These are phyloP conservation scores for Leptodontidium sp. DNA, from an alignment of 2,329 filamentous ascomycete species.

Conservation along the genomic window DNA sequence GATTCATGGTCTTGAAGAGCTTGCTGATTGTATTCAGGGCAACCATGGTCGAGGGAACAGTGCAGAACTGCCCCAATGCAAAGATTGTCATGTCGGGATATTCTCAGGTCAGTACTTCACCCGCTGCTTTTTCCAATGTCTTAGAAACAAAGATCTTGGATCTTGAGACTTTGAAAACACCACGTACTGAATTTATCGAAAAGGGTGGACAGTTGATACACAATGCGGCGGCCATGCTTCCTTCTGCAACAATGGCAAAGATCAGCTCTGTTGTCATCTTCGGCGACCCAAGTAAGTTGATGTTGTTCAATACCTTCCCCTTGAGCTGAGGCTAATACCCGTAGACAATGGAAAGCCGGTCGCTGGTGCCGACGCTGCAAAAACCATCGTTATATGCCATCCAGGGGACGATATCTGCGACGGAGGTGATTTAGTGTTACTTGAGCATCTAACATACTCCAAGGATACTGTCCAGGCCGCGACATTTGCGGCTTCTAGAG, in stretches of 20 bases:
- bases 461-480: slow-evolving; percentile 23
- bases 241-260: slow-evolving; percentile 30
- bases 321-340: neutral
- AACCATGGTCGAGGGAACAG: slow-evolving; percentile 27
- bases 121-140: no score
- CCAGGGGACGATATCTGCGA: slow-evolving; percentile 40
- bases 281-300: slow-evolving; percentile 38
- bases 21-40: slow-evolving; percentile 23
- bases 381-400: slow-evolving; percentile 39
- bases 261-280: slow-evolving; percentile 42
- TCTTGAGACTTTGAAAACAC: no score
- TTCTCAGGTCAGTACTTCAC: slow-evolving; percentile 20
- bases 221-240: slow-evolving; percentile 38
- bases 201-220: slow-evolving; percentile 40
- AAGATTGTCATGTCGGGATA: slow-evolving; percentile 42
- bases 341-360: slow-evolving; percentile 33
- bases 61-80: slow-evolving; percentile 36
- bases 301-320: neutral
- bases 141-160: no score
- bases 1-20: neutral
- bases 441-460: slow-evolving; percentile 33
- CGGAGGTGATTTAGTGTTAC: slow-evolving; percentile 31
- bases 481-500: slow-evolving; percentile 24
- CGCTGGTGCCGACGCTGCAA: slow-evolving; percentile 24
- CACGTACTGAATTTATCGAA: no score